A percentile compares a stretch with the other conserved stretches of the same genome.
Conservation (phyloP, 2,329 filamentous ascomycete genomes). For the Clonostachys sp. region DNA sequence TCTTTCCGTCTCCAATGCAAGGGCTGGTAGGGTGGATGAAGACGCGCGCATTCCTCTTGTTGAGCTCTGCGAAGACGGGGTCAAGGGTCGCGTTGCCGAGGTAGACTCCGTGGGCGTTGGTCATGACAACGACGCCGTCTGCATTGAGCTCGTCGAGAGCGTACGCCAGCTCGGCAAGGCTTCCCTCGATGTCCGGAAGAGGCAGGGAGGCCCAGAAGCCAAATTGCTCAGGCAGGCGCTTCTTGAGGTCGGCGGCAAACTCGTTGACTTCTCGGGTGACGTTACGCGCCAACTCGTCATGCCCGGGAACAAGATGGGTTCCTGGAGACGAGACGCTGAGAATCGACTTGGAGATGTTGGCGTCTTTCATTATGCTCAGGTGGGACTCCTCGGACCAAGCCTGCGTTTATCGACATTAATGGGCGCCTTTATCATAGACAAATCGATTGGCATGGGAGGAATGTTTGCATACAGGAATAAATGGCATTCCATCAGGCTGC, state of each 20-base stretch:
- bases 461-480: conserved; percentile 10
- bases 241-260: conserved; percentile 10
- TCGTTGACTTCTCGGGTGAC: conserved; percentile 11
- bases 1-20: conserved; percentile 11
- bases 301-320: conserved; percentile 7
- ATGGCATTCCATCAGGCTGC: conserved; percentile 15
- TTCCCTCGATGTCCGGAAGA: conserved; percentile 39
- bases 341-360: conserved; percentile 10
- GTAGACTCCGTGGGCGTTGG: conserved; percentile 48
- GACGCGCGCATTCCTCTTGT: conserved; percentile 36
- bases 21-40: conserved; percentile 52
- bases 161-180: conserved; percentile 39
- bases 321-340: conserved; percentile 16
- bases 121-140: conserved; percentile 45
- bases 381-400: conserved; percentile 7
- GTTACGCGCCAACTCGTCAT: conserved; percentile 7
- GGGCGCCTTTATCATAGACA: neutral
- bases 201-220: conserved; percentile 50
- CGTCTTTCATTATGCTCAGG: conserved; percentile 10
- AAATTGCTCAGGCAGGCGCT: conserved; percentile 15
- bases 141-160: conserved; percentile 29
- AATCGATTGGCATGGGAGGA: too few species aligned
- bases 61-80: conserved; percentile 40
- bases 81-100: conserved; percentile 39
- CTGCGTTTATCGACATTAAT: neutral